Percentiles rank a stretch among this genome's conserved stretches.
These are phyloP conservation scores for Wickerhamomyces kurtzmanii DNA, from an alignment of 805 yeast species.

Conservation along the genomic window DNA sequence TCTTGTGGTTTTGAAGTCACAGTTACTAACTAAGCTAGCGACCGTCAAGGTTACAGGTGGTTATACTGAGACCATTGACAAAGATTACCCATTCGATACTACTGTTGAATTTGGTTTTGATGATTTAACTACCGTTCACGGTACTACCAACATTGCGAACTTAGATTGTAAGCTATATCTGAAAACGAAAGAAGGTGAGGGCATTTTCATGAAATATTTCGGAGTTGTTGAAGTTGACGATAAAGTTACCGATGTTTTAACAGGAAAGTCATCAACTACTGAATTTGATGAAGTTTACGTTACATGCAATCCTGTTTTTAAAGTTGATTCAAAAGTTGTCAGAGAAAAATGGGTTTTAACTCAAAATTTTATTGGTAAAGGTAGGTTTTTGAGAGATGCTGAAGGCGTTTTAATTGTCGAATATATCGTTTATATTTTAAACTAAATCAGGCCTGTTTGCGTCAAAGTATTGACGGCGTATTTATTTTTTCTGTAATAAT, in stretches of 20 bases:
- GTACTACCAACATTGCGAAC: conserved; percentile 17
- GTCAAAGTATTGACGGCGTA: neutral
- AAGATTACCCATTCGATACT: conserved; percentile 27
- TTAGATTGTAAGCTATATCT: conserved; percentile 43
- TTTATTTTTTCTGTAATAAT: neutral
- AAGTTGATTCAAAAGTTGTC: conserved; percentile 29
- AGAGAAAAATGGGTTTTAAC: conserved; percentile 41
- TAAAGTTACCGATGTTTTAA: conserved; percentile 24
- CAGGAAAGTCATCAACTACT: conserved; percentile 19
- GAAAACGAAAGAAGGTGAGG: conserved; percentile 30
- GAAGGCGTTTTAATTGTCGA: conserved; percentile 40
- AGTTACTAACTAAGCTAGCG: too few species aligned
- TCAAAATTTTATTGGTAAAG: conserved; percentile 45
- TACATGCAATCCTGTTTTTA: conserved; percentile 35
- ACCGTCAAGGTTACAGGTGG: conserved; percentile 24
- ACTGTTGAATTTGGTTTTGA: conserved; percentile 33
- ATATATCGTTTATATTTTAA: conserved; percentile 31
- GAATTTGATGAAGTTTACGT: conserved; percentile 38
- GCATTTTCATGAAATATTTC: conserved; percentile 31
- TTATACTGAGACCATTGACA: conserved; percentile 25
- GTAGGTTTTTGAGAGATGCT: conserved; percentile 43
- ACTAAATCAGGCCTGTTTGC: conserved; percentile 2
- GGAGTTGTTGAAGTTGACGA: conserved; percentile 36
- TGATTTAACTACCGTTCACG: conserved; percentile 28
- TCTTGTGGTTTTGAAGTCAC: too few species aligned